Evolutionary conservation across 2,329 filamentous ascomycete species (phyloP), one percentile per base, ranked within the genome.

Genomic region (Claviceps humidiphila): DNA sequence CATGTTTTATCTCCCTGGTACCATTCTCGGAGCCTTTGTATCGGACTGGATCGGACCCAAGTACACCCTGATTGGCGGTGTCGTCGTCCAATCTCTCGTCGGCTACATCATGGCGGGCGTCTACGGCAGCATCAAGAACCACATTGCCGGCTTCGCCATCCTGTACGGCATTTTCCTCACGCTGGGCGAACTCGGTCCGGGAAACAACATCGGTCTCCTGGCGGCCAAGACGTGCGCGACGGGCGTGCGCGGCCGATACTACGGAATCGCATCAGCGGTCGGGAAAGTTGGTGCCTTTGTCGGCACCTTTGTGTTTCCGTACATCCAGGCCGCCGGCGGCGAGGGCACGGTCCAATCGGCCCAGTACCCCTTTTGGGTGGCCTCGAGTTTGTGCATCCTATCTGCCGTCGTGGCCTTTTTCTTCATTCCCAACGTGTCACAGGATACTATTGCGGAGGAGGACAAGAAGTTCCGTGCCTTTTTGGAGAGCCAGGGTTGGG

Each of bases 301-400:
- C 7, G 90, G 90, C 7, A 88, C 85, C 1, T 91, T 87, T 60
- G 82, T 93, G 8, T 89, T 93, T 63, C 84, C 85, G 5, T 54
- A 54, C 34, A 54, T 54, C 39, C 50, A 52, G 44, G 53, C 47
- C 0, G 81, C 79, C 0, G 81, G 78, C 8, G 75, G 75, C 1
- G 63, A 73, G 51, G 71, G 76, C 51, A 67, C 68, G 0, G 69
- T 77, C 20, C 74, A 78, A 20, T 74, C 75, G 5, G 87, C 87
- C 1, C 89, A 95, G 64, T 89, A 94, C 58, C 89, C 89, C 0
- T 96, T 95, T 71, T 95, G 82, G 66, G 87, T 96, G n/a, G 84
- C 83, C 2, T 85, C 83, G 41, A 73, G 78, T 24, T 67, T 95
- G 52, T 93, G 87, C 58, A 67, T 94, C n/a, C 72, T 95, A 48